Base-by-base conservation (phyloP, 2,329 filamentous ascomycete species). In the Scolecobasidium constrictum region DNA sequence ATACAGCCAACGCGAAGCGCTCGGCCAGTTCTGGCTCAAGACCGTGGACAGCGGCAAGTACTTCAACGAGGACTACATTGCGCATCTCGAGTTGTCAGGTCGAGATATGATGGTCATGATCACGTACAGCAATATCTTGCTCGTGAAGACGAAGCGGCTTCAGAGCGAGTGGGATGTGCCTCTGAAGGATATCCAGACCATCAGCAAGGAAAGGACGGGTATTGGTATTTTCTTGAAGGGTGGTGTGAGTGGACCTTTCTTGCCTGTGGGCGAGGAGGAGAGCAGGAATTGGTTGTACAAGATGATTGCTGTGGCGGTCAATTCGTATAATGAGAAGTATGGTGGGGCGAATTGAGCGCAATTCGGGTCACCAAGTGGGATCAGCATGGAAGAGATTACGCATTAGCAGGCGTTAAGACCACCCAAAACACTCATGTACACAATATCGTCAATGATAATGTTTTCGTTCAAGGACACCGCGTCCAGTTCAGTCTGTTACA, bases 11-110 rank as follows among this genome's bases (percentile, higher is more conserved):
- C 85, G 92, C 37, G 92, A 98, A 68, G 88, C 92, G 0, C 78
- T 98, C 3, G 92, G 92, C 1, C 92, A 98, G 61, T 95, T 86
- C 69, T 98, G 92, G 93, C 79, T 98, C 50, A 98, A 98, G 72
- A 94, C 94, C 46, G 79, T 94, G 9, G 92, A 98, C 64, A 92
- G 95, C 50, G 92, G 92, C 48, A 92, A 88, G 61, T 96, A 90
- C 70, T 98, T 98, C 74, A 83, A 94, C 64, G 92, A 98, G 63
- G 77, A 86, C 58, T 98, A 98, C 66, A 92, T 98, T 60, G 93
- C 88, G 4, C 93, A 98, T 58, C 71, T 98, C 4, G 90, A 98
- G 63, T 75, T 98, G 19, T 84, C 86, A 9, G 78, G 81, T 47
- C 86, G 92, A 59, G 88, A 93, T 58, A 86, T 96, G 77, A 74